A percentile compares a stretch with the other conserved stretches of the same genome.
phyloP scores from a whole-genome alignment of 2,329 filamentous ascomycete genomes.

The Phialophora verrucosa region DNA sequence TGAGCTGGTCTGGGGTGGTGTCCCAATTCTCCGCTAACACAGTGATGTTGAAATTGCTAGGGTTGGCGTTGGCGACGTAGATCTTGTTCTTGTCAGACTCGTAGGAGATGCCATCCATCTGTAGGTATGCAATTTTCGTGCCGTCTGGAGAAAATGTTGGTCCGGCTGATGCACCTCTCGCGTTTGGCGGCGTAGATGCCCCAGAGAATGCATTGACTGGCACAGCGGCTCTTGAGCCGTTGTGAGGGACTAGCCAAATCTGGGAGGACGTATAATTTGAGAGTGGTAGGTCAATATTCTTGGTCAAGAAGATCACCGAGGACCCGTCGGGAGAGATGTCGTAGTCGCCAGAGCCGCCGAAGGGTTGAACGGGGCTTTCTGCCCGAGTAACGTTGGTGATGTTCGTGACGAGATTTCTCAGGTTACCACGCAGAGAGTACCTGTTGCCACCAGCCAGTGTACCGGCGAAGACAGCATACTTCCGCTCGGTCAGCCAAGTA shows the following conservation, averaged over 20 bases:
- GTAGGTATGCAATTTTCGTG: slow-evolving; percentile 72
- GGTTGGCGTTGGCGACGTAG: slow-evolving; percentile 49
- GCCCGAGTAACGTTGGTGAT: slow-evolving; percentile 58
- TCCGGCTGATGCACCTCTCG: slow-evolving; percentile 63
- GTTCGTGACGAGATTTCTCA: slow-evolving; percentile 54
- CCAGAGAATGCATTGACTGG: slow-evolving; percentile 51
- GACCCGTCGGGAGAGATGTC: slow-evolving; percentile 60
- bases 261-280: slow-evolving; percentile 78
- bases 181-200: slow-evolving; percentile 53
- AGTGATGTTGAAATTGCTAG: slow-evolving; percentile 46
- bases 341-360: slow-evolving; percentile 81
- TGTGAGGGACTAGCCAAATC: slow-evolving; percentile 73
- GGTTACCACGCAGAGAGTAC: slow-evolving; percentile 52
- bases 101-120: slow-evolving; percentile 78
- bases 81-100: slow-evolving; percentile 73
- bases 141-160: slow-evolving; percentile 79
- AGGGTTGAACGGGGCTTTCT: slow-evolving; percentile 61
- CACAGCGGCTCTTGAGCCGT: slow-evolving; percentile 59
- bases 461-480: slow-evolving; percentile 75
- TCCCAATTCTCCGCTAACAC: slow-evolving; percentile 56
- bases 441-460: slow-evolving; percentile 53
- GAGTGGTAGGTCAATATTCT: slow-evolving; percentile 49
- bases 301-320: slow-evolving; percentile 51
- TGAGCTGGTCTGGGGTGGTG: slow-evolving; percentile 57
- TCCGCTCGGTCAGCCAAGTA: slow-evolving; percentile 71